Conservation (phyloP, 2,329 filamentous ascomycete species). For the Phaeosphaeriaceae sp. region DNA sequence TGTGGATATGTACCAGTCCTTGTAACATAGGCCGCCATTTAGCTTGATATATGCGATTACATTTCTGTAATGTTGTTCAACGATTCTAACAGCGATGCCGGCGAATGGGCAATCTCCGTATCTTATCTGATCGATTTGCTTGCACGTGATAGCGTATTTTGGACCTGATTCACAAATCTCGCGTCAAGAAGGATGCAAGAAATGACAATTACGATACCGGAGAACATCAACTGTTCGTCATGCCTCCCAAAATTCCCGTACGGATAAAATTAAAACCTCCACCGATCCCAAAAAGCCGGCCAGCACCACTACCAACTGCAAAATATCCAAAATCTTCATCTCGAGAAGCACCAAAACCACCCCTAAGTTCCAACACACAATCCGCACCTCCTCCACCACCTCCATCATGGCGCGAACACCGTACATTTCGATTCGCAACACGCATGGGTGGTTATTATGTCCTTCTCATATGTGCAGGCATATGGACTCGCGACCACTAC, state of each 20-base stretch:
- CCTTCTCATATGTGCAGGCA: constrained; percentile 18
- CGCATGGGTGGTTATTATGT: constrained; percentile 13
- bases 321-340: too few relatives aligned
- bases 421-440: too few relatives aligned
- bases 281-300: constrained; percentile 4
- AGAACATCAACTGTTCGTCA: constrained; percentile 3
- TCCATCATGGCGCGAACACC: too few relatives aligned
- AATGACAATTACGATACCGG: too few relatives aligned
- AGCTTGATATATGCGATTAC: constrained; percentile 27
- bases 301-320: too few relatives aligned
- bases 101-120: constrained; percentile 19
- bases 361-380: too few relatives aligned
- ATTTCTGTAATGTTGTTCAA: constrained; percentile 8
- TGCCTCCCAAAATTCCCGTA: constrained; percentile 35
- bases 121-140: constrained; percentile 20
- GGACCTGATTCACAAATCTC: constrained; percentile 5
- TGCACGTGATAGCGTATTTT: constrained; percentile 17
- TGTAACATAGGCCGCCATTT: constrained; percentile 46
- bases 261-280: constrained; percentile 17
- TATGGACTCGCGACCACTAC: constrained; percentile 51
- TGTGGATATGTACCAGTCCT: constrained; percentile 47
- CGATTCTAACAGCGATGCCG: not conserved
- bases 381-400: too few relatives aligned
- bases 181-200: constrained; percentile 7
- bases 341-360: constrained; percentile 3